Evolutionary conservation across 2,329 filamentous ascomycete genomes (phyloP), one percentile per base, ranked within the genome.

Genomic region (Cephalotrichum gorgonifer): DNA sequence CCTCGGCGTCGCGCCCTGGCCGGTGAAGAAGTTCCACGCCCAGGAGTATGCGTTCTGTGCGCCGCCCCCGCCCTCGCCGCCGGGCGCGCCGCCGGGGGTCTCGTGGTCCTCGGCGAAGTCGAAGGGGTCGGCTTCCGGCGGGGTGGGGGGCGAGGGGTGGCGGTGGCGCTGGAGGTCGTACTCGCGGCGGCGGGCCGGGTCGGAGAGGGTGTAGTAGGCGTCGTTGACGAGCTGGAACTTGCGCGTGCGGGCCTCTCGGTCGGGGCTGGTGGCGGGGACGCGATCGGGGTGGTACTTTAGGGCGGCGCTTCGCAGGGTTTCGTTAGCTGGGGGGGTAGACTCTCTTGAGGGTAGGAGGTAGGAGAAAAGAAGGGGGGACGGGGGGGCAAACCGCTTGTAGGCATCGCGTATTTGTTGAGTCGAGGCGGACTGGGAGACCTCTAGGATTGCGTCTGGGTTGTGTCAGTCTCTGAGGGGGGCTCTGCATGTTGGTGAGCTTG

Each of bases 221-320:
- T 95, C 89, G 69, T 94, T 95, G 60, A 95, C 86, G 55, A 86
- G 79, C 65, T 95, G 89, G 71, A 95, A 95, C 62, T 84, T 84
- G 60, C 86, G 86, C 6, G 93, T 98, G 60, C 90, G 86, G 12
- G 78, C 67, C 22, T 80, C 66, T 54, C 91, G 87, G 57, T 97
- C 89, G 33, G 90, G 88, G 5, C 88, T 91, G 67, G 89, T 81
- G 55, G 78, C 70, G 26, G 89, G 76, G 38, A 98, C 88, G 52
- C 93, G 86, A 64, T 98, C 93, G 2, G 91, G 91, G 64, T 97
- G 91, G 54, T 87, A 89, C 68, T 93, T 95, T 43, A 97, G 74
- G 5, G 91, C 91, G 58, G 87, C 86, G 62, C 86, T 43, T 8
- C 8, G 8, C 20, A 20, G 39, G 15, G n/a, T 28, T 26, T 11